Conservation (phyloP, 768 basidiomycete genomes). For the Daedalea quercina region DNA sequence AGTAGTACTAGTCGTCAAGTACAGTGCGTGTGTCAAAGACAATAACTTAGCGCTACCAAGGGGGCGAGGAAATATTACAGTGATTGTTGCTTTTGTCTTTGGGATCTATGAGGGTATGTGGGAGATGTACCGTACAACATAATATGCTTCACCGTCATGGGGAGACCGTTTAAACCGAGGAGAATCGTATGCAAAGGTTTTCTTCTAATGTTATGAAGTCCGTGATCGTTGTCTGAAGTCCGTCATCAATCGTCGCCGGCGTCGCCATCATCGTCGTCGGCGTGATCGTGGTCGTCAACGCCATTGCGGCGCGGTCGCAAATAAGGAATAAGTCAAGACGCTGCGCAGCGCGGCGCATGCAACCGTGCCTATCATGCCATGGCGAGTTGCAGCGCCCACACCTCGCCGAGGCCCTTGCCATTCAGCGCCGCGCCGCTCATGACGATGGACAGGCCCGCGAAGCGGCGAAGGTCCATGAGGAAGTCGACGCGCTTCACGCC, state of each 20-base stretch:
- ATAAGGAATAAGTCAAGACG: constrained; percentile 3
- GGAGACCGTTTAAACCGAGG: neutral
- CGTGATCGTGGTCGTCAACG: neutral
- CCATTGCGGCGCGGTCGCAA: neutral
- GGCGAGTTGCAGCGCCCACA: constrained; percentile 14
- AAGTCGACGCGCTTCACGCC: constrained; percentile 53
- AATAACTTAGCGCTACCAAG: neutral
- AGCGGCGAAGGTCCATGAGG: constrained; percentile 25
- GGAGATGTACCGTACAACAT: neutral
- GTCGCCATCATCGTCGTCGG: neutral
- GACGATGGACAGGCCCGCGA: constrained; percentile 15
- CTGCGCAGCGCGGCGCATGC: neutral
- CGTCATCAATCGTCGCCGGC: neutral
- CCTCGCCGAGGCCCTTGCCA: constrained; percentile 13
- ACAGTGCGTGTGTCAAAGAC: neutral
- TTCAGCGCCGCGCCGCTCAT: constrained; percentile 11
- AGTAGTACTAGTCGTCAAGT: neutral
- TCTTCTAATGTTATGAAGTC: neutral
- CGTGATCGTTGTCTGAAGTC: constrained; percentile 3
- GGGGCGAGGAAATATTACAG: neutral
- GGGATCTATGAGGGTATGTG: neutral
- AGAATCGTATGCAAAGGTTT: neutral
- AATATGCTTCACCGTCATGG: no score
- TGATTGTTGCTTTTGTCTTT: neutral
- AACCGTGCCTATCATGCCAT: constrained; percentile 9